Base-by-base conservation (phyloP, 129 eudicot species). In the Helichrysum umbraculigerum region DNA sequence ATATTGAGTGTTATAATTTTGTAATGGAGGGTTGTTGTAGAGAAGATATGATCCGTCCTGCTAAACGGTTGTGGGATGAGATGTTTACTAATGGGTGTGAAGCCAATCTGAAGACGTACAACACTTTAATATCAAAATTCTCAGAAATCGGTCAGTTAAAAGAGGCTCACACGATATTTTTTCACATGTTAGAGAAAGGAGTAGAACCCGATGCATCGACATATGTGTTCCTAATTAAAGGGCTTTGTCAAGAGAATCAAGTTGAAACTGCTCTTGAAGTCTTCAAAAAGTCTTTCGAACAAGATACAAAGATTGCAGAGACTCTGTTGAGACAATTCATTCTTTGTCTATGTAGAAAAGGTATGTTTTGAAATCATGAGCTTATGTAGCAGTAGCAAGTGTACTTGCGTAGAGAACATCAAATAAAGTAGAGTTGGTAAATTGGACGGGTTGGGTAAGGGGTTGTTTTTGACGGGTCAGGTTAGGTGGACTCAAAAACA, bases 61-160 rank as follows among this genome's bases (percentile, higher is more conserved):
- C 97, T 32, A 93, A 85, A 76, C 85, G 94, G 61, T 77, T 93
- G 62, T 93, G 98, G 98, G 98, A 93, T 83, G 97, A 93, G 80
- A 93, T 93, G 98, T 88, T 93, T 87, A 83, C 91, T 14, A 88
- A 87, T 78, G 92, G 97, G 12, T 89, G 92, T 75, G 76, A 56
- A 51, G 96, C 96, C 32, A 77, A 87, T 80, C 52, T 82, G 66
- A 78, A 76, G 74, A 88, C 88, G 15, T 93, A 85, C 82, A 86
- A 76, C 78, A 87, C 84, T 30, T 88, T 93, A 52, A 88, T 93
- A 35, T 28, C 33, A 4, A 93, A 90, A 66, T 83, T 90, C 5
- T 79, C 86, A 3, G 87, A 85, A 83, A 68, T 73, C 16, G 92
- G 91, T 20, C 87, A 86, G 54, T 76, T 79, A 60, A 89, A 90